A percentile compares a stretch with the other conserved stretches of the same genome.
These are phyloP conservation scores for Rhodotorula toruloides DNA, from an alignment of 768 basidiomycete genomes.

Conservation along the genomic window DNA sequence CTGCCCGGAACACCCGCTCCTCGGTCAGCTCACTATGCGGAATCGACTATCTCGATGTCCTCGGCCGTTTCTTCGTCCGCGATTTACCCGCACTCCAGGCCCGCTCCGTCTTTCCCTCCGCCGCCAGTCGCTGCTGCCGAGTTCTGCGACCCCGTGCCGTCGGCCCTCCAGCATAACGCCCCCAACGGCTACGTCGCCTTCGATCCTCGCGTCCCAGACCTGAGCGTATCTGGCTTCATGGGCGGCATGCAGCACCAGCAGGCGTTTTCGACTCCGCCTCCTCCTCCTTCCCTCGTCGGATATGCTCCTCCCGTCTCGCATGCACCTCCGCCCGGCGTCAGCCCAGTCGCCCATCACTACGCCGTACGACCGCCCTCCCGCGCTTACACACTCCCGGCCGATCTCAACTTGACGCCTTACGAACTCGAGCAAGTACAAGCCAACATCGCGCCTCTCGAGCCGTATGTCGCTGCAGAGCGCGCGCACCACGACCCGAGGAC, in stretches of 20 bases:
- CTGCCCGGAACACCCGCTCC: neutral
- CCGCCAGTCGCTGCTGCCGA: neutral
- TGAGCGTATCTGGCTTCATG: conserved; percentile 34
- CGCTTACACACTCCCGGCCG: neutral
- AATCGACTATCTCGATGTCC: neutral
- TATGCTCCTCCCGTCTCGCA: neutral
- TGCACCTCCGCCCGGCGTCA: neutral
- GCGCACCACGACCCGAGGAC: conserved; percentile 6
- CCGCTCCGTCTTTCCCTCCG: neutral
- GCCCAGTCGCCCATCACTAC: neutral
- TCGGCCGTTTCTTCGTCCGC: neutral
- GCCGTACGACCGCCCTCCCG: neutral
- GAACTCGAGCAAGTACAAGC: neutral
- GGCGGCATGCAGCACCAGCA: conserved; percentile 6
- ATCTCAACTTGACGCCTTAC: neutral
- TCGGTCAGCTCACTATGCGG: neutral
- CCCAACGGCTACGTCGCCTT: conserved; percentile 17
- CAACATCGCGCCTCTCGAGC: neutral
- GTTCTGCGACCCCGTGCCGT: neutral
- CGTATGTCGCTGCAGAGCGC: conserved; percentile 4
- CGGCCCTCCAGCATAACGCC: neutral
- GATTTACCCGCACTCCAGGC: neutral
- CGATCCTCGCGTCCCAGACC: conserved; percentile 24
- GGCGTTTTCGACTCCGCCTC: neutral
- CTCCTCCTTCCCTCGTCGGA: neutral